Conservation (phyloP, 2,329 filamentous ascomycete species). For the Pestalotiopsis fici region DNA sequence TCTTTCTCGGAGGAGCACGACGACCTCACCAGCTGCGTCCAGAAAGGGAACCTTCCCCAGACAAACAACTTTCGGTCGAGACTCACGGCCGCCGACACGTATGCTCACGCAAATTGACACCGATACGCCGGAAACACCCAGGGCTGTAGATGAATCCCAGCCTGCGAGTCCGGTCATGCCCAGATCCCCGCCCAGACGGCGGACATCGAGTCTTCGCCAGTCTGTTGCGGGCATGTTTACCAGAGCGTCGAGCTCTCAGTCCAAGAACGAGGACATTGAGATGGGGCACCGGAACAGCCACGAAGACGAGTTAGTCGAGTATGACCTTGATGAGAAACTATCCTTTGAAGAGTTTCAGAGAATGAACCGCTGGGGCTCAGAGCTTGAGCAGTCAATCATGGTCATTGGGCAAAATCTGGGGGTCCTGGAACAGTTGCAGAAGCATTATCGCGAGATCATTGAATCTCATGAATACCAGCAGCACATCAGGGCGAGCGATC, state of each 20-base stretch:
- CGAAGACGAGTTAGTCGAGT: not conserved
- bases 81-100: constrained; percentile 1
- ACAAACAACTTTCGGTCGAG: constrained; percentile 8
- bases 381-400: constrained; percentile 16
- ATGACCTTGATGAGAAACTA: constrained; percentile 15
- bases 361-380: constrained; percentile 12
- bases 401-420: constrained; percentile 20
- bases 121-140: not conserved
- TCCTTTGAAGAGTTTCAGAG: constrained; percentile 18
- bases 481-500: not conserved
- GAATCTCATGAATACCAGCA: constrained; percentile 10
- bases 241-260: not conserved
- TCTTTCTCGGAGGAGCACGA: constrained; percentile 7
- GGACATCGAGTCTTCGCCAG: not conserved
- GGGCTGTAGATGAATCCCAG: not conserved
- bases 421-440: constrained; percentile 15
- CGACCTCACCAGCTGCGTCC: not conserved
- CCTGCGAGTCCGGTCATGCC: not conserved
- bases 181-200: not conserved
- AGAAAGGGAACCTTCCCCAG: constrained; percentile 1
- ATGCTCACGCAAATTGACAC: not conserved
- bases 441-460: constrained; percentile 16
- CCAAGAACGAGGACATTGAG: constrained; percentile 4
- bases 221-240: constrained; percentile 1
- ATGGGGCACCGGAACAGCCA: not conserved